These are phyloP conservation scores for Metschnikowia amazonensis DNA, from an alignment of 805 yeast species.

Conservation along the genomic window DNA sequence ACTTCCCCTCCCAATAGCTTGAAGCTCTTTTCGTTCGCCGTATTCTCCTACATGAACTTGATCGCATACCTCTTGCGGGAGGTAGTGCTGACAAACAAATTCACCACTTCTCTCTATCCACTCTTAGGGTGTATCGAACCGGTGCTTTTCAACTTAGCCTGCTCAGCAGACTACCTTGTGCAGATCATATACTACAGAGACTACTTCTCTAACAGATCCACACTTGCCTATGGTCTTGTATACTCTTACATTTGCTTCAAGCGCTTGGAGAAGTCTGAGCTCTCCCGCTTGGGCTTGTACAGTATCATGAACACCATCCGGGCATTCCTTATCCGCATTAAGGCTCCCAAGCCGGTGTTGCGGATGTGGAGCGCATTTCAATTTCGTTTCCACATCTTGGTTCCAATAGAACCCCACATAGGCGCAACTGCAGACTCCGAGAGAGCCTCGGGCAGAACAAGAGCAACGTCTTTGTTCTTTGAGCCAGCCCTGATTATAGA, in stretches of 20 bases:
- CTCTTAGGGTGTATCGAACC: conserved; percentile 16
- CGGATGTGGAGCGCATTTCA: conserved; percentile 7
- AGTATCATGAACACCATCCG: conserved; percentile 11
- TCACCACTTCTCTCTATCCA: conserved; percentile 14
- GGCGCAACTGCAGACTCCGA: conserved; percentile 8
- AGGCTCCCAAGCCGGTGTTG: conserved; percentile 8
- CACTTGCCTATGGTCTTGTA: conserved; percentile 13
- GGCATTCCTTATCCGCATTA: conserved; percentile 5
- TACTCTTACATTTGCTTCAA: conserved; percentile 15
- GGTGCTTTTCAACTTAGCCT: conserved; percentile 13
- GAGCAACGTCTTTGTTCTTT: conserved; percentile 15
- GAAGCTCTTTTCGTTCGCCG: conserved; percentile 25
- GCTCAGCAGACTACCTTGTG: conserved; percentile 14
- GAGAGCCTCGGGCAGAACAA: conserved; percentile 11
- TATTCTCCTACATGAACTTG: conserved; percentile 30
- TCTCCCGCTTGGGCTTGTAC: conserved; percentile 13
- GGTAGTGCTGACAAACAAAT: conserved; percentile 10
- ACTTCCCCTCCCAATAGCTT: conserved; percentile 17
- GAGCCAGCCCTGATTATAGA: conserved; percentile 17
- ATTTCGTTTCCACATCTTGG: conserved; percentile 10
- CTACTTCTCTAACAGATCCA: conserved; percentile 8
- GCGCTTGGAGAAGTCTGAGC: conserved; percentile 15
- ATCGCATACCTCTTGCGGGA: conserved; percentile 17
- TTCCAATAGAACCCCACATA: conserved; percentile 10
- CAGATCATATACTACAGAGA: conserved; percentile 12